Evolutionary conservation across 2,329 filamentous ascomycete species (phyloP).

Genomic region (Penicillium psychrosexuale): DNA sequence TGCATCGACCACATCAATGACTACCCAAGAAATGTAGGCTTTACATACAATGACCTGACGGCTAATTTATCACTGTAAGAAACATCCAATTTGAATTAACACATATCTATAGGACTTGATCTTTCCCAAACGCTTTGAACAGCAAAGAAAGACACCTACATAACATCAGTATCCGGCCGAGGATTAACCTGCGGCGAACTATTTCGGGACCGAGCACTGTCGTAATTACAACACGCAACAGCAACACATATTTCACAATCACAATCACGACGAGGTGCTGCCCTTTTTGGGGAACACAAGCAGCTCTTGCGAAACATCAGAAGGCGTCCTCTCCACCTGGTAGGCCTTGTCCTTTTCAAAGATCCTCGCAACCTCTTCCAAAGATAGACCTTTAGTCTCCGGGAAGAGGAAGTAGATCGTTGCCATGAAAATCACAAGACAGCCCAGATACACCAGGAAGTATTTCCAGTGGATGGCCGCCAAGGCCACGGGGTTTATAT

Average conservation of each 20-base stretch:
- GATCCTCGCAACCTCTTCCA: constrained; percentile 18
- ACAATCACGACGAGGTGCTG: constrained; percentile 3
- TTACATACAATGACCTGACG: neutral
- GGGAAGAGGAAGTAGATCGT: constrained; percentile 41
- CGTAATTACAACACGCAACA: constrained; percentile 10
- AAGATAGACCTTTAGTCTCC: constrained; percentile 17
- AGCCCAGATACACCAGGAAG: constrained; percentile 42
- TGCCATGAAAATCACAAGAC: constrained; percentile 28
- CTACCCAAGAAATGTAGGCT: neutral
- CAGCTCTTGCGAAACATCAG: constrained; percentile 13
- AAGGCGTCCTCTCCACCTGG: neutral
- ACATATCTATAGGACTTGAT: constrained; percentile 5
- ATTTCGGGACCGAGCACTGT: constrained; percentile 8
- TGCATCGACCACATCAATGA: too few relatives aligned
- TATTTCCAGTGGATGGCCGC: constrained; percentile 40
- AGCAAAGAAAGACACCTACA: constrained; percentile 1
- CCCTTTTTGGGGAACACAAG: constrained; percentile 8
- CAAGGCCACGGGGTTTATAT: constrained; percentile 43
- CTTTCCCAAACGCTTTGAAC: neutral
- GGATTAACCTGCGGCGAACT: neutral
- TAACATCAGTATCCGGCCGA: constrained; percentile 1
- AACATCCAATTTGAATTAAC: neutral
- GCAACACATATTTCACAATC: constrained; percentile 4
- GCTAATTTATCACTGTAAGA: neutral
- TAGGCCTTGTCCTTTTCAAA: constrained; percentile 10